A percentile compares a stretch with the other conserved stretches of the same genome.
Evolutionary conservation across 495 filamentous ascomycete species (phyloP).

Genomic region (Aspergillus indologenus): DNA sequence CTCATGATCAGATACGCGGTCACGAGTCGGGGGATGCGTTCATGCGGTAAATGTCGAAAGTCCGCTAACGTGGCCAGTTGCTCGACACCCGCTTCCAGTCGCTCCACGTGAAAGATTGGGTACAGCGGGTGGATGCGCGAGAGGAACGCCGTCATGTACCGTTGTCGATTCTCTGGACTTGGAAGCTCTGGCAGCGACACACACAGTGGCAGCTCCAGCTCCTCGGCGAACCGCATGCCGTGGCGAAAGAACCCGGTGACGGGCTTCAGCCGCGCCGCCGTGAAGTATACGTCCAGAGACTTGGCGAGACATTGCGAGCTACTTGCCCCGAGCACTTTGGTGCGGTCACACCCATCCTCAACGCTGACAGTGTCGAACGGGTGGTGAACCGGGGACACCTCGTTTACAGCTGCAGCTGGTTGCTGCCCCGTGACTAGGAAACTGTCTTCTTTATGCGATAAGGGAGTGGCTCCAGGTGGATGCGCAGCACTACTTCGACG

Average conservation of each 20-base stretch:
- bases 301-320: conserved; percentile 20
- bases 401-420: not conserved
- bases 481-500: not conserved
- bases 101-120: conserved; percentile 8
- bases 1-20: conserved; percentile 13
- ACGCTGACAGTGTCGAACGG: conserved; percentile 14
- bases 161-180: not conserved
- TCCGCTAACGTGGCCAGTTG: not conserved
- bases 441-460: too few species aligned
- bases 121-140: conserved; percentile 12
- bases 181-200: conserved; percentile 12
- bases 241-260: conserved; percentile 14
- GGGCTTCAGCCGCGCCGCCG: conserved; percentile 12
- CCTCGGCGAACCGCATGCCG: conserved; percentile 15
- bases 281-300: conserved; percentile 19
- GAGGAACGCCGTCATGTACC: conserved; percentile 3
- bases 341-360: conserved; percentile 15
- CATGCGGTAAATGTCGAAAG: not conserved
- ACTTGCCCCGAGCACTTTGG: conserved; percentile 16
- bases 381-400: conserved; percentile 13
- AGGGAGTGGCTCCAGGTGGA: too few species aligned
- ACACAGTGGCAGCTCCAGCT: conserved; percentile 11
- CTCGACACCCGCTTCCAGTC: not conserved
- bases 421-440: too few species aligned
- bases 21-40: conserved; percentile 8